Evolutionary conservation across 1,284 basidiomycete species (phyloP), one percentile per base, ranked within the genome.

Genomic region (Peniophora sp.): DNA sequence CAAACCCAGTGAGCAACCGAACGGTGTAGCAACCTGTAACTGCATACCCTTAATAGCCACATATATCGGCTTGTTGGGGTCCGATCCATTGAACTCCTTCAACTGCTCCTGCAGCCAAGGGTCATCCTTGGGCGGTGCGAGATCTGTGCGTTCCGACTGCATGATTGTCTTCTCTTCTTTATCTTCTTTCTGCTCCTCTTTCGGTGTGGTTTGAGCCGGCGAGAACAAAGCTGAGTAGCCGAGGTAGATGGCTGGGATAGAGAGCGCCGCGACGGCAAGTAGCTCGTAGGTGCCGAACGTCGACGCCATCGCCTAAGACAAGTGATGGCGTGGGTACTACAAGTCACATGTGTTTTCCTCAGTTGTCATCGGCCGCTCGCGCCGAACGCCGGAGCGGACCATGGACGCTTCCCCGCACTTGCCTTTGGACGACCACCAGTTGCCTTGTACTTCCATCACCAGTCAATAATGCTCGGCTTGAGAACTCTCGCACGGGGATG

Each of bases 31-130:
- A 3, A n/a, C n/a, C n/a, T n/a, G n/a, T n/a, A n/a, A n/a, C n/a
- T 24, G 59, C 69, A 35, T 52, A 85, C 90, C 89, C 73, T 94
- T 96, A 65, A 95, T 92, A 45, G 89, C 83, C 35, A 96, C 89
- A 58, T 90, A 92, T 50, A 96, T 89, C 0, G 89, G 88, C 61
- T 81, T 81, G 36, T 64, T 60, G 0, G 72, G 59, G 53, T 83
- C 77, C 0, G 74, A 71, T 10, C 92, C 92, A 66, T 93, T 80
- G 63, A 72, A 93, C 60, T 74, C 60, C 51, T 73, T 81, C 54
- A 96, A 73, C 60, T 88, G 69, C 53, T 79, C 80, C 19, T 76
- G 69, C 0, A 85, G 89, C 69, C 81, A 85, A 0, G 85, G 83
- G 62, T 89, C 83, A 59, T 89, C 75, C 63, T 86, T 90, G 23